Evolutionary conservation across 768 basidiomycete species (phyloP).

Genomic region (Rhodotorula babjevae): DNA sequence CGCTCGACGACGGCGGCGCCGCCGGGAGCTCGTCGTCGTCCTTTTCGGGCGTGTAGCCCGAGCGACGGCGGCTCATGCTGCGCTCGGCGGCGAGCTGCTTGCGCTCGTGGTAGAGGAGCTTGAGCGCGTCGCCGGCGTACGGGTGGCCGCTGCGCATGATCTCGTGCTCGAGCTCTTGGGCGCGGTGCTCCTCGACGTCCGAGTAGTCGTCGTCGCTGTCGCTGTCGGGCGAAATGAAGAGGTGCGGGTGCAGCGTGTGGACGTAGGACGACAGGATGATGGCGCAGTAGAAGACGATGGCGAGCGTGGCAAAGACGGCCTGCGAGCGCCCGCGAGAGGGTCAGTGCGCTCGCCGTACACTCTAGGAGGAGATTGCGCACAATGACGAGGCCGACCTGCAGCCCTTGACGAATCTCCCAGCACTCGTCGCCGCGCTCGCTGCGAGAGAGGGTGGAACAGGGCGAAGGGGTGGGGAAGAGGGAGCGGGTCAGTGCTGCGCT

Average conservation of each 20-base stretch:
- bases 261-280: constrained; percentile 24
- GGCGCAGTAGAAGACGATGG: constrained; percentile 22
- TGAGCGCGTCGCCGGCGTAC: not conserved
- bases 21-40: not conserved
- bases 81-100: not conserved
- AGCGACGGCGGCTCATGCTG: not conserved
- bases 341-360: accelerated
- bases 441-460: not conserved
- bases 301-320: constrained; percentile 19
- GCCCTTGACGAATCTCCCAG: not conserved
- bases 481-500: not conserved
- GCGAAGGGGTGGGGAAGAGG: too few relatives aligned
- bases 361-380: not conserved
- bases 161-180: constrained; percentile 3
- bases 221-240: constrained; percentile 14
- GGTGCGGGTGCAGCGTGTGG: constrained; percentile 29
- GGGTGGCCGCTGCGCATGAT: not conserved
- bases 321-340: not conserved
- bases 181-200: constrained; percentile 8
- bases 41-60: not conserved
- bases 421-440: constrained; percentile 11
- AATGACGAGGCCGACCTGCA: constrained; percentile 8
- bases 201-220: constrained; percentile 26
- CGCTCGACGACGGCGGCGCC: not conserved
- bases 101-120: not conserved